Base-by-base conservation (phyloP, 345 rosid genomes). In the Mercurialis annua region DNA sequence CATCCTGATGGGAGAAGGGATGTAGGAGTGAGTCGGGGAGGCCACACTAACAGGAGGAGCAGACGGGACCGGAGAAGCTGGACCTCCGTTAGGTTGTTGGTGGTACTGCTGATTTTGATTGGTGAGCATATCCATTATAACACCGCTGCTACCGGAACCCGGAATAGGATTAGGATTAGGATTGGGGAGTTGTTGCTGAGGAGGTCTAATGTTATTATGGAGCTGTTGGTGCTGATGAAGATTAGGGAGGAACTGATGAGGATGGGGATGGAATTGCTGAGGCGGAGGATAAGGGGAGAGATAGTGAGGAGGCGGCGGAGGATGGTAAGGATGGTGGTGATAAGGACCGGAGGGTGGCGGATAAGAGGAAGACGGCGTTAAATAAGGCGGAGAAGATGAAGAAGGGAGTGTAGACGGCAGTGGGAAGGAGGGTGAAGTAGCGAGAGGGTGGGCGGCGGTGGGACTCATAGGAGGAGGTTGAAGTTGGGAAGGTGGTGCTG, bases 291-390 rank as follows among this genome's bases (percentile, higher is more conserved):
- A 58, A 7, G 80, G 64, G 30, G 59, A 26, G 67, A 78, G 82
- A 34, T 78, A 77, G 73, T 81, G 78, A 59, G 79, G 85, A 26
- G 72, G 81, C 72, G 80, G 78, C 56, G 79, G 85, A 26, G 72
- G 81, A 55, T 49, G 75, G 66, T 71, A 36, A 36, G 72, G 81
- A 60, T 49, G 74, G 66, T 71, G 71, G 30, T 49, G 69, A 71
- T 74, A 79, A 3, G 92, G 79, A 10, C 82, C 75, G 49, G 88
- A 9, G 42, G 91, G 81, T 8, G 87, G 82, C 70, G 92, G 96
- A 52, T 79, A 78, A 17, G 84, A 90, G 62, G 88, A 84, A 2
- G 86, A 81, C 10, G 84, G 86, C 3, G 85, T 52, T 8, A 83
- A 76, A 65, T 64, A 77, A 53, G 81, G 81, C 17, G 67, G 73